Evolutionary conservation across 179 eudicot genomes (phyloP).

Genomic region (Camellia oleifera): DNA sequence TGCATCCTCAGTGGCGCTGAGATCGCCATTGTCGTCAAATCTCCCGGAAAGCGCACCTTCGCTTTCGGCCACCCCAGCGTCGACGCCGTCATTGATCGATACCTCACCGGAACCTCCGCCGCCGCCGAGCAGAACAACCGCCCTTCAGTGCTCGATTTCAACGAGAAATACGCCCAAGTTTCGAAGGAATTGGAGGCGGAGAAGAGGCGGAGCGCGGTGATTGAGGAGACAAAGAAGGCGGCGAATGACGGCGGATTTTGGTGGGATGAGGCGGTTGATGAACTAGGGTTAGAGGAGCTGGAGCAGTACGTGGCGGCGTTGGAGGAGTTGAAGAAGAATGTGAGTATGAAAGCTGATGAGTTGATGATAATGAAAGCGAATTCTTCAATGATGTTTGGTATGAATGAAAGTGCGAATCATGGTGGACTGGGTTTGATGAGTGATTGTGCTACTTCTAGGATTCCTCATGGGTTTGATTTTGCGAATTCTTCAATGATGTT

Average conservation of each 20-base stretch:
- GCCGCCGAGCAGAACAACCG: background rate
- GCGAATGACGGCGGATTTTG: slow-evolving; percentile 20
- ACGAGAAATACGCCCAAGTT: slow-evolving; percentile 24
- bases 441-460: background rate
- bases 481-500: background rate
- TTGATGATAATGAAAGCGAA: background rate
- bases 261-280: slow-evolving; percentile 41
- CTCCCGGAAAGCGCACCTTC: slow-evolving; percentile 30
- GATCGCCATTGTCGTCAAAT: slow-evolving; percentile 28
- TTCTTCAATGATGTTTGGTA: background rate
- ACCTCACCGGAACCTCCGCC: slow-evolving; percentile 9
- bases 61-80: slow-evolving; percentile 41
- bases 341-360: slow-evolving; percentile 32
- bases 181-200: slow-evolving; percentile 25
- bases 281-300: slow-evolving; percentile 22
- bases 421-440: background rate
- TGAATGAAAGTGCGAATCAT: background rate
- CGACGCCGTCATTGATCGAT: slow-evolving; percentile 26
- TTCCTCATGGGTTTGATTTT: slow-evolving; percentile 15
- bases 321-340: slow-evolving; percentile 51
- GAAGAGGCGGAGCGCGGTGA: slow-evolving; percentile 32
- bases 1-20: slow-evolving; percentile 32
- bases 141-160: slow-evolving; percentile 17
- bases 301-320: slow-evolving; percentile 32
- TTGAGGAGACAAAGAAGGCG: slow-evolving; percentile 29